Conservation (phyloP, 805 yeast genomes). For the Tetrapisispora namnaoensis region DNA sequence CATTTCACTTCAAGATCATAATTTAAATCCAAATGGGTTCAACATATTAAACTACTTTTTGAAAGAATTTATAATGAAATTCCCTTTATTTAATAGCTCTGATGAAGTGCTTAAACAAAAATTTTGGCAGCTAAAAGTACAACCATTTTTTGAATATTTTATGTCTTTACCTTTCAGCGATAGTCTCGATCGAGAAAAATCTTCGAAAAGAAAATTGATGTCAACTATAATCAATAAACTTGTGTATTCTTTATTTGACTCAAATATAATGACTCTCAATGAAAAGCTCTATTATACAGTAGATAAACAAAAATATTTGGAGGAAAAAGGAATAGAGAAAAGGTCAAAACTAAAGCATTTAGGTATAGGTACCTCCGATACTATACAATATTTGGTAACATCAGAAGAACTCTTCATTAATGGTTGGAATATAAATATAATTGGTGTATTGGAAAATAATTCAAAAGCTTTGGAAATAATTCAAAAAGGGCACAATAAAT, state of each 20-base stretch:
- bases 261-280: constrained; percentile 57
- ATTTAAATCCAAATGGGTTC: constrained; percentile 30
- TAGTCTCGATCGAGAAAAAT: constrained; percentile 63
- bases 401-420: constrained; percentile 33
- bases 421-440: constrained; percentile 55
- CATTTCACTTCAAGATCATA: background rate
- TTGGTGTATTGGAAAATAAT: constrained; percentile 41
- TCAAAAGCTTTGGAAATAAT: background rate
- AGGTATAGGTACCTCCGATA: constrained; percentile 34
- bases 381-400: constrained; percentile 24
- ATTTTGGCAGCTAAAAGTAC: constrained; percentile 75
- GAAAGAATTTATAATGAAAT: constrained; percentile 47
- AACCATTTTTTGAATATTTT: constrained; percentile 72
- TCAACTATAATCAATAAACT: constrained; percentile 50
- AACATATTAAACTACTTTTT: constrained; percentile 67
- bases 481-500: background rate
- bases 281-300: constrained; percentile 40
- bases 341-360: constrained; percentile 25
- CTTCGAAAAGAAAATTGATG: constrained; percentile 58
- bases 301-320: constrained; percentile 22
- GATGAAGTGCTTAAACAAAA: constrained; percentile 37
- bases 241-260: constrained; percentile 57
- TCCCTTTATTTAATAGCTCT: constrained; percentile 56
- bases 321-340: constrained; percentile 22
- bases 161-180: constrained; percentile 61